Base-by-base conservation (phyloP, 768 basidiomycete genomes). In the Arthromyces matolae region DNA sequence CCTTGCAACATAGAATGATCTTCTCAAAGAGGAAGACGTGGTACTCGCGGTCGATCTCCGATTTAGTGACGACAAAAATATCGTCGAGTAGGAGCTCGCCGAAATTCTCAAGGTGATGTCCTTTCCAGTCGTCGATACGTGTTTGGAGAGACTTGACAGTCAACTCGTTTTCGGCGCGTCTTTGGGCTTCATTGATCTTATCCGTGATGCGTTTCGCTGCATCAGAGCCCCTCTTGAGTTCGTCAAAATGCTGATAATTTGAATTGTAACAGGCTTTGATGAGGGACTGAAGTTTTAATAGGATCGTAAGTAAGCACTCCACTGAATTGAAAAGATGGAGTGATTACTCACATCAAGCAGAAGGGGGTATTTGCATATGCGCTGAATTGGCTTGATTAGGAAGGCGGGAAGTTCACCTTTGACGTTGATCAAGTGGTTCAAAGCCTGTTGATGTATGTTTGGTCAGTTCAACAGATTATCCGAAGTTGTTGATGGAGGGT, bases 21-120 rank as follows among this genome's bases (percentile, higher is more conserved):
- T 93, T 93, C 71, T 98, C 94, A 56, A 99, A 99, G 28, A 99
- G 75, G 77, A 97, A 99, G 49, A 99, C 94, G 57, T 95, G 93
- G 60, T 98, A 98, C 66, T 99, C 96, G 57, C 96, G 81, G 64
- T 97, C 93, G 59, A 93, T 89, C 50, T 94, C 93, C 40, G 86
- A 89, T 69, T 98, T 99, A 58, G 89, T 95, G 49, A 98, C 96
- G 49, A 86, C 83, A 66, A 98, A 98, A 47, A 93, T 80, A 64
- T 97, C 96, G 64, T 98, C 94, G 24, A 98, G 80, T 27, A 95
- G 77, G 45, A 99, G 86, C 56, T 90, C 83, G 51, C 96, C 96
- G 55, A 99, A 98, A 64, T 93, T 89, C 57, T 83, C 83, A 31
- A 97, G 77, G 57, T 95, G 90, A 66, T 99, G 96, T 9, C 95